Percentiles rank a stretch among this genome's conserved stretches.
phyloP scores from a whole-genome alignment of 495 filamentous ascomycete species.

The Trichocladium antarcticum region DNA sequence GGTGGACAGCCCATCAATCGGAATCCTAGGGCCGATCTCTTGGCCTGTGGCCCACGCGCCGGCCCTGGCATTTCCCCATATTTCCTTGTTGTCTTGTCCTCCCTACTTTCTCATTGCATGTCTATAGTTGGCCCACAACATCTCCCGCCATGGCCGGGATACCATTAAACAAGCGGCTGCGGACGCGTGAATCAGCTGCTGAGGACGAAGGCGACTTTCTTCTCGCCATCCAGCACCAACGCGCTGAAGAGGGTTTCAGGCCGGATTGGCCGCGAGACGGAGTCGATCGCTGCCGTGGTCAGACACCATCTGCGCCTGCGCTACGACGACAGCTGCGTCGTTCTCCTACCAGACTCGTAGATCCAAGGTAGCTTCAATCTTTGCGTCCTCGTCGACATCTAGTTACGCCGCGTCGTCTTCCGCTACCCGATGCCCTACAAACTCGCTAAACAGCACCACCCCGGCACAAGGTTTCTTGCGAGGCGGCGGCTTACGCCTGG shows the following conservation, averaged over 20 bases:
- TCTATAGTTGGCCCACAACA: no score
- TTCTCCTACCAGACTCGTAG: conserved; percentile 12
- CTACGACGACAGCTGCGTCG: background rate
- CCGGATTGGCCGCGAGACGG: background rate
- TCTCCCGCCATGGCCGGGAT: no score
- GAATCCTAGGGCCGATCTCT: background rate
- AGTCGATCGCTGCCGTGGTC: background rate
- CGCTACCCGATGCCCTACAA: conserved; percentile 27
- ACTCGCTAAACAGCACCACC: conserved; percentile 23
- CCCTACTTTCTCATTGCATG: no score
- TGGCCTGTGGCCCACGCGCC: background rate
- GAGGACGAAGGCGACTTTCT: background rate
- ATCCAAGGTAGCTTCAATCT: conserved; percentile 33
- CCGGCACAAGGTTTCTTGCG: conserved; percentile 29
- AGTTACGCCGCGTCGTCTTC: conserved; percentile 17
- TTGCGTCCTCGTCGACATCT: conserved; percentile 27
- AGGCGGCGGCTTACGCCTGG: conserved; percentile 30
- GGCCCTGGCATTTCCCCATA: background rate
- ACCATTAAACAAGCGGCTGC: background rate
- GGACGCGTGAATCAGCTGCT: background rate
- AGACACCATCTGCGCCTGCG: background rate
- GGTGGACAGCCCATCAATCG: no score
- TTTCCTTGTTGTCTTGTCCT: no score
- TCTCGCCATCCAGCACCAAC: conserved; percentile 3
- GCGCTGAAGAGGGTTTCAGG: background rate